Percentiles rank a stretch among this genome's conserved stretches.
These are phyloP conservation scores for Zymoseptoria ardabiliae DNA, from an alignment of 2,329 filamentous ascomycete species.

Conservation along the genomic window DNA sequence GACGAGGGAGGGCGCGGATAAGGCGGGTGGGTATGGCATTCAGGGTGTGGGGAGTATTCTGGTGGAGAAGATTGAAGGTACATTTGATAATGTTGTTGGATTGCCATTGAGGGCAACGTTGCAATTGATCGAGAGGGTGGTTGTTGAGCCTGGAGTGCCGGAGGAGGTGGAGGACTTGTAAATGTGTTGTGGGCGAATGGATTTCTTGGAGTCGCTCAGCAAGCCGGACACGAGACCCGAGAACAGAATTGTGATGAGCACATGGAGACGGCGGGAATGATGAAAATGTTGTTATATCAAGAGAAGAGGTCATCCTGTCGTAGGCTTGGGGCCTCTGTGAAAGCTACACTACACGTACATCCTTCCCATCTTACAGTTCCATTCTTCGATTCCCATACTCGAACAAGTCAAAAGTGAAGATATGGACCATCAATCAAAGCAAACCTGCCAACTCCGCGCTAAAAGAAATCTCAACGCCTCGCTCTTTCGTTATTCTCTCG, in stretches of 20 bases:
- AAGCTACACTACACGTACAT: slow-evolving; percentile 2
- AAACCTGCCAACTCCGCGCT: slow-evolving; percentile 11
- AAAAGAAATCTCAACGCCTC: background rate
- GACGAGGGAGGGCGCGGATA: slow-evolving; percentile 88
- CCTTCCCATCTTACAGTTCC: slow-evolving; percentile 3
- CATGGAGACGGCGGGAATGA: background rate
- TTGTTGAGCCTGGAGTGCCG: slow-evolving; percentile 59
- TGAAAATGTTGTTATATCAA: background rate
- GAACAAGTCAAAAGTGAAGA: slow-evolving; percentile 1
- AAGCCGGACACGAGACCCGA: background rate
- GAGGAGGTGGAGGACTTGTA: slow-evolving; percentile 42
- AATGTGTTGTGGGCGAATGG: background rate
- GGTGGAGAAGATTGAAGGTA: slow-evolving; percentile 81
- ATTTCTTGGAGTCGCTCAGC: background rate
- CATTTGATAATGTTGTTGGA: slow-evolving; percentile 89
- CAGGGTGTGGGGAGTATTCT: slow-evolving; percentile 83
- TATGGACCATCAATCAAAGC: background rate
- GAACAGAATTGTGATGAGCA: background rate
- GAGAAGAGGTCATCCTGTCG: slow-evolving; percentile 9
- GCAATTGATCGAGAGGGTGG: slow-evolving; percentile 78
- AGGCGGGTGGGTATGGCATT: slow-evolving; percentile 91
- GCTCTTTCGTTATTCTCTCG: background rate
- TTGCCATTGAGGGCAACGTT: slow-evolving; percentile 73
- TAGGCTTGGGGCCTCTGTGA: slow-evolving; percentile 17
- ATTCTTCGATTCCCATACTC: background rate